A percentile compares a stretch with the other conserved stretches of the same genome.
Evolutionary conservation across 331 rosid genomes (phyloP).

Genomic region (Rosa hybrid): DNA sequence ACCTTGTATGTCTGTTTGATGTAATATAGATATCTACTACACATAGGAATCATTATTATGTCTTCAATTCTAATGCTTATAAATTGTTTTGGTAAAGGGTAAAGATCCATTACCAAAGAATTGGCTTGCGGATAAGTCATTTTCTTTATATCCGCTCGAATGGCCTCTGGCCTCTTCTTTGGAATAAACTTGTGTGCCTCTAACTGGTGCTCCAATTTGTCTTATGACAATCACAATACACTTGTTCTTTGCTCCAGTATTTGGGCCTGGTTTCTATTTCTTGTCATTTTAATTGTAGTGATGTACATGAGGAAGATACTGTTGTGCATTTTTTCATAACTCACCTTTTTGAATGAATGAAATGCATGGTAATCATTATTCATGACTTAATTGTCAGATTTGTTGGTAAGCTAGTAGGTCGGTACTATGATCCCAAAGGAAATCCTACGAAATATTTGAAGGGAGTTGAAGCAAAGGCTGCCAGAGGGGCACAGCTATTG

Average conservation of each 20-base stretch:
- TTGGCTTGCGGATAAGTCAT: background rate
- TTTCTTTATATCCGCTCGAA: background rate
- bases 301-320: background rate
- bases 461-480: constrained; percentile 95
- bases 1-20: background rate
- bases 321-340: background rate
- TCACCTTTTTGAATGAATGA: background rate
- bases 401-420: constrained; percentile 86
- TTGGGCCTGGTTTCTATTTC: background rate
- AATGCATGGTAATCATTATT: constrained; percentile 14
- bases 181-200: background rate
- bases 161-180: background rate
- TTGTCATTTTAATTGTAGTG: background rate
- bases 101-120: background rate
- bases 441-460: constrained; percentile 80
- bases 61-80: background rate
- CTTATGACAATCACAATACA: background rate
- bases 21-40: background rate
- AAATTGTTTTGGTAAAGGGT: background rate
- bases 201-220: background rate
- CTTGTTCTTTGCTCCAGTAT: background rate
- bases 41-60: background rate
- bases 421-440: constrained; percentile 73
- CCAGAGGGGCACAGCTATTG: constrained; percentile 90
- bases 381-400: constrained; percentile 43